phyloP scores from a whole-genome alignment of 768 basidiomycete genomes.

The Suillus lakei region DNA sequence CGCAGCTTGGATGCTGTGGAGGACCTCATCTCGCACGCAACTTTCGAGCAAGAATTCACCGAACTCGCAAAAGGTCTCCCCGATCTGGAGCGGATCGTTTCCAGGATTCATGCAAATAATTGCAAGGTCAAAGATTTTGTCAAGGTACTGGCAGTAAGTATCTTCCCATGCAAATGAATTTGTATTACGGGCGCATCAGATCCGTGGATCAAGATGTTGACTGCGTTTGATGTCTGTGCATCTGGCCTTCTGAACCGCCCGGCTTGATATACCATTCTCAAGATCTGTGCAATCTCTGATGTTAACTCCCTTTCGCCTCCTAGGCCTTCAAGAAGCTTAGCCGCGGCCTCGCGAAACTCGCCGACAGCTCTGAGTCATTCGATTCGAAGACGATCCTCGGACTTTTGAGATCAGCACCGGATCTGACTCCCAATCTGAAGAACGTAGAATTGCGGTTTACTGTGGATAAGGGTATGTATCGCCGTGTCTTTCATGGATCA shows the following conservation, averaged over 20 bases:
- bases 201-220: background rate
- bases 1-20: slow-evolving; percentile 90
- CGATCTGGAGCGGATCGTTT: slow-evolving; percentile 92
- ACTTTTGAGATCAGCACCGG: slow-evolving; percentile 80
- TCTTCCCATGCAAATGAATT: background rate
- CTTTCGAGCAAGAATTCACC: slow-evolving; percentile 77
- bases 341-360: slow-evolving; percentile 65
- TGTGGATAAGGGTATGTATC: slow-evolving; percentile 57
- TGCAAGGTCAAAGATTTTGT: slow-evolving; percentile 88
- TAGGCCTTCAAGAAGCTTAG: slow-evolving; percentile 81
- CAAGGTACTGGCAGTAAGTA: slow-evolving; percentile 73
- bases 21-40: slow-evolving; percentile 82
- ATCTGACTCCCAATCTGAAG: slow-evolving; percentile 71
- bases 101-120: slow-evolving; percentile 92
- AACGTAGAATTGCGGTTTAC: slow-evolving; percentile 73
- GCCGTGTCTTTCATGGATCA: background rate
- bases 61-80: slow-evolving; percentile 81
- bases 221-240: background rate
- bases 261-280: background rate
- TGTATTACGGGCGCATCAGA: background rate
- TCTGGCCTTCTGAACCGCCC: background rate
- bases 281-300: slow-evolving; percentile 10
- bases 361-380: slow-evolving; percentile 72
- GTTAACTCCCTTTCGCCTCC: background rate
- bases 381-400: slow-evolving; percentile 76